Evolutionary conservation across 2,329 filamentous ascomycete species (phyloP).

Genomic region (Colletotrichum sublineola): DNA sequence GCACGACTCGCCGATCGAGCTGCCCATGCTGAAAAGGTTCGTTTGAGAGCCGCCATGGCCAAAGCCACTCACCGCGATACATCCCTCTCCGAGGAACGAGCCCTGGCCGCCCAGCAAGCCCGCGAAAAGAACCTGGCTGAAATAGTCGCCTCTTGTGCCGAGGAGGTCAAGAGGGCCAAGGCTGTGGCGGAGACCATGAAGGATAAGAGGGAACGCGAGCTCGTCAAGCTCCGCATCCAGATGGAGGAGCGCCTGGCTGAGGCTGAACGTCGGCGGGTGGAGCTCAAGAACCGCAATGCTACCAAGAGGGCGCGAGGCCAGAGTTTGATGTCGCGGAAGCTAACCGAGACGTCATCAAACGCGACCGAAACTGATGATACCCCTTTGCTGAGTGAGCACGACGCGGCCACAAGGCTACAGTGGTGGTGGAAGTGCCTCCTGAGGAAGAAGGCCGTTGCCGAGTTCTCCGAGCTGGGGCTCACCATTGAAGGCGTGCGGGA

Average conservation of each 20-base stretch:
- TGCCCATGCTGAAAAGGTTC: slow-evolving; percentile 86
- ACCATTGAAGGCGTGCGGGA: slow-evolving; percentile 78
- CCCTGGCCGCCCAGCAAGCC: slow-evolving; percentile 81
- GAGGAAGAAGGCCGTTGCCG: slow-evolving; percentile 71
- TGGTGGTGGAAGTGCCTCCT: slow-evolving; percentile 75
- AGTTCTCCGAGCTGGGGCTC: slow-evolving; percentile 76
- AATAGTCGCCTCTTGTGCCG: slow-evolving; percentile 84
- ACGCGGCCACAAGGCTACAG: slow-evolving; percentile 76
- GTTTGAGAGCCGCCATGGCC: slow-evolving; percentile 78
- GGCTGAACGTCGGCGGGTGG: slow-evolving; percentile 78
- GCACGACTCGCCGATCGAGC: slow-evolving; percentile 84
- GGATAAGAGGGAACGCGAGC: slow-evolving; percentile 81
- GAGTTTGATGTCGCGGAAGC: slow-evolving; percentile 65
- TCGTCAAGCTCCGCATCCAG: slow-evolving; percentile 76
- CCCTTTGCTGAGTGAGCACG: slow-evolving; percentile 66
- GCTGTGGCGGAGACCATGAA: slow-evolving; percentile 86
- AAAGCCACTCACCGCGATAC: slow-evolving; percentile 76
- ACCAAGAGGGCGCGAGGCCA: slow-evolving; percentile 66
- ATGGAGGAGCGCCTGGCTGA: slow-evolving; percentile 86
- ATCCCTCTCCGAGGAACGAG: slow-evolving; percentile 79
- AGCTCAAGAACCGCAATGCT: slow-evolving; percentile 69
- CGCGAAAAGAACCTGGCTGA: slow-evolving; percentile 85
- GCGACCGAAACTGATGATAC: slow-evolving; percentile 60
- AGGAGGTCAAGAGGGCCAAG: slow-evolving; percentile 86
- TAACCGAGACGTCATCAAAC: slow-evolving; percentile 62